Conservation (phyloP, 768 basidiomycete species). For the Boletus rex-veris region DNA sequence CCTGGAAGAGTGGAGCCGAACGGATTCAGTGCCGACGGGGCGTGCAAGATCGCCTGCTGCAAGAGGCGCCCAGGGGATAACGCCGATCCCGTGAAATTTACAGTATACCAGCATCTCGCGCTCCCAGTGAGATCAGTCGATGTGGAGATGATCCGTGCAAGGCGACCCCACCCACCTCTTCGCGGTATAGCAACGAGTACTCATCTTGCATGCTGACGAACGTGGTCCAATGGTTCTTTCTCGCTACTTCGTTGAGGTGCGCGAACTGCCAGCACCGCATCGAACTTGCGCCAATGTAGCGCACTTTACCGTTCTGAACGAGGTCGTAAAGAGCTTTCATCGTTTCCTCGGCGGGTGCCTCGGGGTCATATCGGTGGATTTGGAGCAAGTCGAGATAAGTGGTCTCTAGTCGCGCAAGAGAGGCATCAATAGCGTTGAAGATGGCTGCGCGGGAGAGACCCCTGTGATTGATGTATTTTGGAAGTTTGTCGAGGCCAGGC, state of each 20-base stretch:
- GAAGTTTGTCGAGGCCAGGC: conserved; percentile 2
- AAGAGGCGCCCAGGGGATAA: conserved; percentile 52
- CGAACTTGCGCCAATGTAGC: conserved; percentile 48
- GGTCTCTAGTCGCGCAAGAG: conserved; percentile 34
- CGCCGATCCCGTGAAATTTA: conserved; percentile 47
- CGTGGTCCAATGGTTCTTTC: conserved; percentile 44
- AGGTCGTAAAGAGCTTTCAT: conserved; percentile 53
- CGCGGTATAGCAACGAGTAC: conserved; percentile 47
- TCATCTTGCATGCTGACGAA: conserved; percentile 57
- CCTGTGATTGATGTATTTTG: conserved; percentile 27
- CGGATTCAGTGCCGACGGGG: conserved; percentile 29
- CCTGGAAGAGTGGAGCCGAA: conserved; percentile 9
- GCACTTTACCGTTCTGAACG: conserved; percentile 43
- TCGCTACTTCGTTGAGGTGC: conserved; percentile 43
- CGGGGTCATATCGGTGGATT: conserved; percentile 41
- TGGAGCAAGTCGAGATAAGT: conserved; percentile 41
- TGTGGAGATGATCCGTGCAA: neutral
- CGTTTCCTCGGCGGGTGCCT: conserved; percentile 40
- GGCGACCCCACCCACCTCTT: conserved; percentile 31
- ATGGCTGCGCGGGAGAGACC: conserved; percentile 37
- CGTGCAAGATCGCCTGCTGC: conserved; percentile 38
- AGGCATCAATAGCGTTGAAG: conserved; percentile 36
- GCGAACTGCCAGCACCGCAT: conserved; percentile 47
- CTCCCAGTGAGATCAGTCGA: conserved; percentile 30
- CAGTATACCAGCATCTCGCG: conserved; percentile 45